Percentiles rank a stretch among this genome's conserved stretches.
These are phyloP conservation scores for Puccinia horiana DNA, from an alignment of 1,284 basidiomycete genomes.

Conservation along the genomic window DNA sequence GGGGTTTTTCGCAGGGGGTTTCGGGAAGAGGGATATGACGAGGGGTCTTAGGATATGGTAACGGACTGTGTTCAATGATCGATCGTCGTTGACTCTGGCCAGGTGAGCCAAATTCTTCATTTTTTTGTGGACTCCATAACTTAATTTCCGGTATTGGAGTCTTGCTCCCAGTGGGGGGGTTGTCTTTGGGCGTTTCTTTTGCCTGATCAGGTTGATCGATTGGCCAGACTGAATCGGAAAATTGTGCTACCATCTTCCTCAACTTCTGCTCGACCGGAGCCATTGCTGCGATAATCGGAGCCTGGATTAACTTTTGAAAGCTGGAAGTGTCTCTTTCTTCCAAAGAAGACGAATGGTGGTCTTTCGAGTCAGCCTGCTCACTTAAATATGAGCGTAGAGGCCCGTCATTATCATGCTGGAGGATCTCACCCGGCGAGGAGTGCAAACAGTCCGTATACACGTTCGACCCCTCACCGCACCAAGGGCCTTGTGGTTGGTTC, in stretches of 20 bases:
- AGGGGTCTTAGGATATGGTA: not conserved
- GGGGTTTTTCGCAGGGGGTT: slow-evolving; percentile 10
- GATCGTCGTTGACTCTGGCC: not conserved
- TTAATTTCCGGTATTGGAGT: not conserved
- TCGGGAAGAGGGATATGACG: not conserved
- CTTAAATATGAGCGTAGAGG: not conserved
- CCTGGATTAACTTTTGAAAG: not conserved
- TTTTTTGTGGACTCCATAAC: not conserved
- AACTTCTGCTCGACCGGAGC: not conserved
- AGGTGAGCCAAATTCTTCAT: not conserved
- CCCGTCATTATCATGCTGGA: not conserved
- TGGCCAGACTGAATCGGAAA: not conserved
- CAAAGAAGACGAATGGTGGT: not conserved
- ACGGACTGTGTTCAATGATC: no score
- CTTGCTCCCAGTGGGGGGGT: not conserved
- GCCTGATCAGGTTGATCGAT: not conserved
- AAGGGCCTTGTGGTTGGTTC: not conserved
- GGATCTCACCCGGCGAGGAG: not conserved
- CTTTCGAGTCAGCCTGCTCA: not conserved
- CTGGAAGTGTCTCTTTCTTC: not conserved
- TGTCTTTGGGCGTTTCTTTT: not conserved
- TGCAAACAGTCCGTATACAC: not conserved
- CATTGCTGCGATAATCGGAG: not conserved
- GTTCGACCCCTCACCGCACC: not conserved
- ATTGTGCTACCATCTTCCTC: not conserved